These are phyloP conservation scores for Sclerotiophoma versabilis DNA, from an alignment of 2,329 filamentous ascomycete genomes.

Conservation along the genomic window DNA sequence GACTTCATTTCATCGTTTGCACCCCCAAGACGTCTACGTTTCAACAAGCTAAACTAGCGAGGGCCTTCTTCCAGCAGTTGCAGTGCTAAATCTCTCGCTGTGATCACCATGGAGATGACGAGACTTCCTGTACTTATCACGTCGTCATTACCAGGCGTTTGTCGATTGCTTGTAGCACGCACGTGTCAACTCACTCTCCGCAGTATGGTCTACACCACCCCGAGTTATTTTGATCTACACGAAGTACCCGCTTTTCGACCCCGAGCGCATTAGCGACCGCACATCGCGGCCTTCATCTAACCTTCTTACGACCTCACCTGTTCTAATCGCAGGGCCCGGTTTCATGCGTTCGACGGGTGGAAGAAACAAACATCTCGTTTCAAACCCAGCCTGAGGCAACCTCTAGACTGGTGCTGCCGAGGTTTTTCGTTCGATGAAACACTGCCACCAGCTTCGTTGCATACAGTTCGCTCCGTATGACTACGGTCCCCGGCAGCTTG, in stretches of 20 bases:
- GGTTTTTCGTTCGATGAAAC: background rate
- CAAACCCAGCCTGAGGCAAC: conserved; percentile 10
- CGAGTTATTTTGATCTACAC: background rate
- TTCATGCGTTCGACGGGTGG: conserved; percentile 3
- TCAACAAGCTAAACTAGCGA: background rate
- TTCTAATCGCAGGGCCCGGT: background rate
- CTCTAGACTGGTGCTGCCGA: background rate
- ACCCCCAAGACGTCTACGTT: conserved; percentile 8
- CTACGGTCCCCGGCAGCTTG: background rate
- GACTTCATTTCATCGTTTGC: conserved; percentile 9
- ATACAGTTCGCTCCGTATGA: background rate
- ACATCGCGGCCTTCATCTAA: conserved; percentile 19
- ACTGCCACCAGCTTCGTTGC: background rate
- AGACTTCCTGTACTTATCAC: background rate
- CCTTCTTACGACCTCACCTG: conserved; percentile 1
- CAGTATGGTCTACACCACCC: background rate
- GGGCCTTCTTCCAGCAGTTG: background rate
- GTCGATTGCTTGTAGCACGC: background rate
- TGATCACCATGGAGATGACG: background rate
- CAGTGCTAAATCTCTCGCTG: too few species aligned
- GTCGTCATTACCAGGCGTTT: background rate
- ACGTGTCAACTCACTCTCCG: too few species aligned
- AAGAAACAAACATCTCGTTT: conserved; percentile 8
- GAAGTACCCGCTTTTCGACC: conserved; percentile 6
- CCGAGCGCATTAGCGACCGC: conserved; percentile 22